phyloP scores from a whole-genome alignment of 768 basidiomycete species.

The Cystofilobasidium capitatum region DNA sequence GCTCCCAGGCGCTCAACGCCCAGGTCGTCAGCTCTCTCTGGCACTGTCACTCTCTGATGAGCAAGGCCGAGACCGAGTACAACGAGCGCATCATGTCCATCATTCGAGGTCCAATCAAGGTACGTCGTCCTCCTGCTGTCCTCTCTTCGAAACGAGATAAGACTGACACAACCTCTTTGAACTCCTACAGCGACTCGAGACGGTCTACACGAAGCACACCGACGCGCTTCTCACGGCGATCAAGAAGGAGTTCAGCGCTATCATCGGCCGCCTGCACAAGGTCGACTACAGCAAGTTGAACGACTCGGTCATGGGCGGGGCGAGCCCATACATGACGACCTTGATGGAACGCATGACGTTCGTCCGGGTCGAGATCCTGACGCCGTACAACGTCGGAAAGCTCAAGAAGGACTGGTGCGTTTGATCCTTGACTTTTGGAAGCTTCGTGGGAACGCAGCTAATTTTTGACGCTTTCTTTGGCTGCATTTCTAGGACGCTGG shows the following conservation, averaged over 20 bases:
- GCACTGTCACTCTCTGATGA: conserved; percentile 60
- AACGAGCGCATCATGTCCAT: conserved; percentile 50
- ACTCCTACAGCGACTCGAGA: conserved; percentile 40
- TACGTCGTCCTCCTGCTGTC: conserved; percentile 37
- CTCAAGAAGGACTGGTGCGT: conserved; percentile 62
- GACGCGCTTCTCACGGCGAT: conserved; percentile 43
- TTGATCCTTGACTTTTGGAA: background rate
- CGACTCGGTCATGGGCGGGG: conserved; percentile 41
- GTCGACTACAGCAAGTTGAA: conserved; percentile 64
- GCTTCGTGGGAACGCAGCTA: too few species aligned
- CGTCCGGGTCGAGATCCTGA: conserved; percentile 66
- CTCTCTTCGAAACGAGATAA: background rate
- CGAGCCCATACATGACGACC: conserved; percentile 81
- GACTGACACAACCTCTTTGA: conserved; percentile 48
- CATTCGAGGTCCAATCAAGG: conserved; percentile 53
- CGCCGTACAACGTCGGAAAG: conserved; percentile 61
- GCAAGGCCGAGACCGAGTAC: conserved; percentile 60
- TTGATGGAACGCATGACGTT: conserved; percentile 77
- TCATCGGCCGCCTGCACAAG: conserved; percentile 73
- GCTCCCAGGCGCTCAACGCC: conserved; percentile 67
- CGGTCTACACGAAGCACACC: conserved; percentile 34
- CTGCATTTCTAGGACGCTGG: conserved; percentile 47
- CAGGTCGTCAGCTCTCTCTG: conserved; percentile 70
- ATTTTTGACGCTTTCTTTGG: background rate
- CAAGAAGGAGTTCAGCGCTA: conserved; percentile 66